Evolutionary conservation across 1,139 yeast species (phyloP), one percentile per base, ranked within the genome.

Genomic region (Suhomyces panamericanus): DNA sequence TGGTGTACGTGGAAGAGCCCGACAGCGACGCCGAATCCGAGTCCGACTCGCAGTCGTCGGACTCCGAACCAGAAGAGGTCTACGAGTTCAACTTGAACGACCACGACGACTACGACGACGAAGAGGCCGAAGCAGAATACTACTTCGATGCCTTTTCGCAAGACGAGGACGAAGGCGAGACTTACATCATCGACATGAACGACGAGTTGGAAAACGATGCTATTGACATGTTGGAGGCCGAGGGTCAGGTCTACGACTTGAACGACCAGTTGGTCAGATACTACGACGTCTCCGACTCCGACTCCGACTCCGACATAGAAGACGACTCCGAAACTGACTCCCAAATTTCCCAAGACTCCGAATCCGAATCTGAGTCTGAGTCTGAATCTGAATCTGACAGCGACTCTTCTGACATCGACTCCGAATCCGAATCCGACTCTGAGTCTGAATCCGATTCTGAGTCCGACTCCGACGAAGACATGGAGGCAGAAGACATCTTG

Each of bases 1-100:
- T 62, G 43, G 76, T 66, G 12, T 69, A 59, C 44, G 74, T 71
- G 44, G 77, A 71, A 59, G 77, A 71, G 50, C 77, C 77, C 41
- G 69, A 49, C n/a, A 53, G 57, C 36, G 59, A 54, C 13, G 57
- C 47, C 14, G 57, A 53, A 35, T 42, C 50, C 30, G 34, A 36
- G 15, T 29, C 38, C 28, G 39, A 40, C 16, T 30, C 39, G 6
- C 55, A 53, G 33, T 30, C 42, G 33, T 30, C 42, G 33, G 50
- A 47, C 7, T 51, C 46, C 6, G 56, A 53, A 32, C 59, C 59
- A 38, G 69, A 63, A 35, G 51, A 48, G 43, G 67, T 64, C 32
- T 52, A 47, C 44, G 67, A 64, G 47, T 65, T 62, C 39, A 58
- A 57, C 46, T 59, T 63, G 43, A 54, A 55, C 46, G 44, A 54